These are phyloP conservation scores for Postia placenta DNA, from an alignment of 768 basidiomycete genomes.

Conservation along the genomic window DNA sequence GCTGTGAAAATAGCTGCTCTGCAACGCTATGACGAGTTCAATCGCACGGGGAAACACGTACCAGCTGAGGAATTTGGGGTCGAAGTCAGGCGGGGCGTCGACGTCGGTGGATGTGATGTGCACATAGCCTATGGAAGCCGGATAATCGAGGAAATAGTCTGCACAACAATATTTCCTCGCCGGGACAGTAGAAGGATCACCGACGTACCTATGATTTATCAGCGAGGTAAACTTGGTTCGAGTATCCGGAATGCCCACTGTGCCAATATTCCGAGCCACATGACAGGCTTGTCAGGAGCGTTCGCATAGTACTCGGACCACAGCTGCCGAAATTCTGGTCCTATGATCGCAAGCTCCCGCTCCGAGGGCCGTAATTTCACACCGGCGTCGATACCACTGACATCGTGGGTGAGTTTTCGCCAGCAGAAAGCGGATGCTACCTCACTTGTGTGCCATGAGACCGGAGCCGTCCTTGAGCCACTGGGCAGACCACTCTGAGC, in stretches of 20 bases:
- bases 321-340: conserved; percentile 18
- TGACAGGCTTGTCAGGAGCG: conserved; percentile 19
- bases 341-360: conserved; percentile 17
- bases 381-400: conserved; percentile 18
- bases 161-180: conserved; percentile 23
- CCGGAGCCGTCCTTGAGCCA: conserved; percentile 37
- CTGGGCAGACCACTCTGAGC: conserved; percentile 27
- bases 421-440: background rate
- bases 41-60: background rate
- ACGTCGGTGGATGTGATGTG: conserved; percentile 39
- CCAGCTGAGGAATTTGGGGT: conserved; percentile 35
- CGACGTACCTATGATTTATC: background rate
- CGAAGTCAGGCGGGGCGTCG: conserved; percentile 38
- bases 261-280: conserved; percentile 7
- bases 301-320: conserved; percentile 20
- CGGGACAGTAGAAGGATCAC: conserved; percentile 10
- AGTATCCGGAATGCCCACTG: conserved; percentile 9
- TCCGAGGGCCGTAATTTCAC: conserved; percentile 18
- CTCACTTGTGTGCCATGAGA: conserved; percentile 49
- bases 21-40: too few relatives aligned
- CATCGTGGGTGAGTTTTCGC: conserved; percentile 17
- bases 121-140: conserved; percentile 39
- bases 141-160: conserved; percentile 34
- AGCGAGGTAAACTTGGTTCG: too few relatives aligned
- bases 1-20: conserved; percentile 13